Base-by-base conservation (phyloP, 1,139 yeast genomes). In the Ogataea hybrid region DNA sequence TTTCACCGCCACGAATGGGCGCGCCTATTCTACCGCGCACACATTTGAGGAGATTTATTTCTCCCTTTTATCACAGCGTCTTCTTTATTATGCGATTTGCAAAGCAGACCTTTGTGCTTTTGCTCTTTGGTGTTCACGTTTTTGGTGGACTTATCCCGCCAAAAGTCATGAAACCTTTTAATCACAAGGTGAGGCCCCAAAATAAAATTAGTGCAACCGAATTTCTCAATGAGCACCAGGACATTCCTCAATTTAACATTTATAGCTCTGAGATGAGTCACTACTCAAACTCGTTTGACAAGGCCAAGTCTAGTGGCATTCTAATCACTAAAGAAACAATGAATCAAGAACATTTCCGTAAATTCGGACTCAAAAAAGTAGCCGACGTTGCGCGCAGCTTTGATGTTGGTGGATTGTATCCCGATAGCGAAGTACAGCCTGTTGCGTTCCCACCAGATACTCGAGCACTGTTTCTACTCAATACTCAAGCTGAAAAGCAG, bases 401-500 rank as follows among this genome's bases (percentile, higher is more conserved):
- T 6, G 45, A 48, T 14, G 29, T 47, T 21, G 11, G 41, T 1
- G 46, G 39, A 3, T 14, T 44, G 3, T 21, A 34, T 20, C 14
- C 22, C 8, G 42, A 39, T 25, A 23, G 6, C 12, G n/a, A 37
- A 8, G 35, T 25, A 11, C 42, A 35, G 4, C 47, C 51, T 9
- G 17, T 47, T 3, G 39, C 43, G 11, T 32, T 53, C 4, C 60
- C 60, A 2, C 11, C 35, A 6, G 42, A 40, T 21, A 41, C 55
- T 2, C 37, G 41, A 32, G 47, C 48, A 2, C 15, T 54, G n/a
- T 48, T 54, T 37, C 29, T 56, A 11, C 50, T 53, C 38, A 47
- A 49, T 25, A 41, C 48, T 2, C 42, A 33, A 28, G 33, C 42
- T 9, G 31, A 25, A 3, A 16, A 14, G 11, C 14, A 11, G 10